Conservation (phyloP, 352 stramenopile species). For the Globisporangium canariense region DNA sequence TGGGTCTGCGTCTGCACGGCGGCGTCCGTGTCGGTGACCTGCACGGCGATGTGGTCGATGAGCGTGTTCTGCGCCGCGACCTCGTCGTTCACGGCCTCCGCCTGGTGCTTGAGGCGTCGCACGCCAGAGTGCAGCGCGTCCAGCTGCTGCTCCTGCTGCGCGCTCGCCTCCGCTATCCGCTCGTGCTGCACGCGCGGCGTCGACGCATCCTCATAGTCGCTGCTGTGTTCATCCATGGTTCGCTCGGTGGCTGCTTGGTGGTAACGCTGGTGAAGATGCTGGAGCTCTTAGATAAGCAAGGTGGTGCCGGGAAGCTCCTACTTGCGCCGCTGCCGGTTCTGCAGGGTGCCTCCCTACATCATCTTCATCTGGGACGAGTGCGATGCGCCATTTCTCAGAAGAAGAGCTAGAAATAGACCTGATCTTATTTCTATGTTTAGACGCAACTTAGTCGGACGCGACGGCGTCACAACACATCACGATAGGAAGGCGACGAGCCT, state of each 20-base stretch:
- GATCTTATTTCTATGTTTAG: no score
- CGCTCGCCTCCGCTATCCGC: slow-evolving; percentile 40
- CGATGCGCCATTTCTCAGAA: no score
- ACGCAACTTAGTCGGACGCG: no score
- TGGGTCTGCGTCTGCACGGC: slow-evolving; percentile 49
- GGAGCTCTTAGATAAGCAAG: background rate
- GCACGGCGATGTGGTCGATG: no score
- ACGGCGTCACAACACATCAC: no score
- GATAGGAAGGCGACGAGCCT: no score
- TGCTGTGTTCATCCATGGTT: slow-evolving; percentile 22
- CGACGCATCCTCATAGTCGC: slow-evolving; percentile 42
- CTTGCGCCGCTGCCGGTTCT: no score
- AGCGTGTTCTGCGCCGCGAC: no score
- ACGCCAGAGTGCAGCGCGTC: slow-evolving; percentile 53
- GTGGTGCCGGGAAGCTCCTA: no score
- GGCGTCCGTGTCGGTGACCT: slow-evolving; percentile 28
- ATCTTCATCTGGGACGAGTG: no score
- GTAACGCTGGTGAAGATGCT: background rate
- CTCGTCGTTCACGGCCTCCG: slow-evolving; percentile 56
- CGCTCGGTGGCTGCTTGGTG: background rate
- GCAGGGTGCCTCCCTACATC: no score
- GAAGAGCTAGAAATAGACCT: no score
- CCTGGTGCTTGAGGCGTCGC: slow-evolving; percentile 48
- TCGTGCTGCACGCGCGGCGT: slow-evolving; percentile 46
- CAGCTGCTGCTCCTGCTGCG: slow-evolving; percentile 55